Percentiles rank a stretch among this genome's conserved stretches.
phyloP scores from a whole-genome alignment of 1,284 basidiomycete species.

The Ceratobasidium papillatum region DNA sequence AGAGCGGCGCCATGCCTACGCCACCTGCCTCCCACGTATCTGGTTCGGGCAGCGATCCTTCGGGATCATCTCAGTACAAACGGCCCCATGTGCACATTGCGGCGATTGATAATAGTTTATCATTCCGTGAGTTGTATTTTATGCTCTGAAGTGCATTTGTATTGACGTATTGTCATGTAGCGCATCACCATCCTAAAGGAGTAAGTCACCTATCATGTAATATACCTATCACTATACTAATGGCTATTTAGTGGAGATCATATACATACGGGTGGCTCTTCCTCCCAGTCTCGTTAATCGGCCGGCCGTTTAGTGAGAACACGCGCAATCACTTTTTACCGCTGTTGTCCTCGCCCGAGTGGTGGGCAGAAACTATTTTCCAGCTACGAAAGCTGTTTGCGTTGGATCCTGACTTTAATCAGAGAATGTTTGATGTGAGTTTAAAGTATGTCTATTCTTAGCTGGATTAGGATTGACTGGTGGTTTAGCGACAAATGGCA shows the following conservation, averaged over 20 bases:
- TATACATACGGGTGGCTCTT: conserved; percentile 91
- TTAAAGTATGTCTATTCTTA: background rate
- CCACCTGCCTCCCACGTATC: conserved; percentile 44
- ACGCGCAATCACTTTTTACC: conserved; percentile 86
- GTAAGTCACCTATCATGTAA: background rate
- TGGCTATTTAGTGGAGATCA: conserved; percentile 66
- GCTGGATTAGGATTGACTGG: background rate
- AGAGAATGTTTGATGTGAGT: conserved; percentile 69
- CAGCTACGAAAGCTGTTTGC: conserved; percentile 80
- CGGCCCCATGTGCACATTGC: conserved; percentile 76
- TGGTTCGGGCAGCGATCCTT: background rate
- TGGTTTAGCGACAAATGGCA: conserved; percentile 76
- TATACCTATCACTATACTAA: background rate
- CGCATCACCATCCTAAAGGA: conserved; percentile 86
- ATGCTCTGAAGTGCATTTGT: conserved; percentile 31
- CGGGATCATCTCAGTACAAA: conserved; percentile 51
- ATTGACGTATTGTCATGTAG: background rate
- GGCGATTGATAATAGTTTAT: conserved; percentile 92
- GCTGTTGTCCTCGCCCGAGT: conserved; percentile 78
- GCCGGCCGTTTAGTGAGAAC: conserved; percentile 76
- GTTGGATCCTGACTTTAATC: conserved; percentile 84
- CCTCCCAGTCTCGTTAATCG: conserved; percentile 52
- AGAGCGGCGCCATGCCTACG: conserved; percentile 24
- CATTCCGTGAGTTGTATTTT: conserved; percentile 64
- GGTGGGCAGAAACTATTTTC: conserved; percentile 90